Conservation (phyloP, 768 basidiomycete species). For the Hericium rajendrae region DNA sequence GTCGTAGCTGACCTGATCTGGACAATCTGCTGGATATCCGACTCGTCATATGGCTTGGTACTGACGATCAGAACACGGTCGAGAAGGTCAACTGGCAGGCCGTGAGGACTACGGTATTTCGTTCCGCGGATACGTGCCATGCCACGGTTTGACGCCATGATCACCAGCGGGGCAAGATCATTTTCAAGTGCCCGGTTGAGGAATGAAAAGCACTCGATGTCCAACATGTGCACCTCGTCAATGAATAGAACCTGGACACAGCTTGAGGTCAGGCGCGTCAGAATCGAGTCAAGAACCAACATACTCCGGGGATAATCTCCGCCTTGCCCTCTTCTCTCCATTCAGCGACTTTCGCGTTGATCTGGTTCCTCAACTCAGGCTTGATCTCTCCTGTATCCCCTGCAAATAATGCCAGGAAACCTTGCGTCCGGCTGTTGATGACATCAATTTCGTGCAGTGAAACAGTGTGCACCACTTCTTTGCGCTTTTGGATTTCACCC, state of each 20-base stretch:
- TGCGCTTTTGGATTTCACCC: slow-evolving; percentile 95
- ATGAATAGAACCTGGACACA: slow-evolving; percentile 84
- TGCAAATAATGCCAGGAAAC: slow-evolving; percentile 89
- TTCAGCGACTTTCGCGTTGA: slow-evolving; percentile 92
- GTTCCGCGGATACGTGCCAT: slow-evolving; percentile 94
- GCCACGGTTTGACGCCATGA: slow-evolving; percentile 97
- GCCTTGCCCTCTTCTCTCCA: slow-evolving; percentile 99
- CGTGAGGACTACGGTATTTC: slow-evolving; percentile 89
- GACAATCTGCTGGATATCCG: slow-evolving; percentile 87
- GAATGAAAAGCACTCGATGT: slow-evolving; percentile 99
- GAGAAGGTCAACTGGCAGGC: slow-evolving; percentile 87
- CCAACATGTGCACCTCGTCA: slow-evolving; percentile 99
- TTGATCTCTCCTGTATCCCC: slow-evolving; percentile 99
- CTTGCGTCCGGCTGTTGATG: slow-evolving; percentile 97
- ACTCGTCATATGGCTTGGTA: slow-evolving; percentile 75
- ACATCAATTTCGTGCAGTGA: slow-evolving; percentile 98
- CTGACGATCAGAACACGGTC: slow-evolving; percentile 95
- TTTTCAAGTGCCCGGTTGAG: slow-evolving; percentile 92
- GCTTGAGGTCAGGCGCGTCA: neutral
- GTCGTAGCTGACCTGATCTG: slow-evolving; percentile 61
- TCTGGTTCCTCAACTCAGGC: slow-evolving; percentile 91
- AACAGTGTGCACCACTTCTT: slow-evolving; percentile 95
- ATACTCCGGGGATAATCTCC: slow-evolving; percentile 90
- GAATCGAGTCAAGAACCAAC: slow-evolving; percentile 19
- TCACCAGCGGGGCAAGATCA: slow-evolving; percentile 88